Evolutionary conservation across 148 eudicot species (phyloP), one percentile per base, ranked within the genome.

Genomic region (Vaccinium corymbosum): DNA sequence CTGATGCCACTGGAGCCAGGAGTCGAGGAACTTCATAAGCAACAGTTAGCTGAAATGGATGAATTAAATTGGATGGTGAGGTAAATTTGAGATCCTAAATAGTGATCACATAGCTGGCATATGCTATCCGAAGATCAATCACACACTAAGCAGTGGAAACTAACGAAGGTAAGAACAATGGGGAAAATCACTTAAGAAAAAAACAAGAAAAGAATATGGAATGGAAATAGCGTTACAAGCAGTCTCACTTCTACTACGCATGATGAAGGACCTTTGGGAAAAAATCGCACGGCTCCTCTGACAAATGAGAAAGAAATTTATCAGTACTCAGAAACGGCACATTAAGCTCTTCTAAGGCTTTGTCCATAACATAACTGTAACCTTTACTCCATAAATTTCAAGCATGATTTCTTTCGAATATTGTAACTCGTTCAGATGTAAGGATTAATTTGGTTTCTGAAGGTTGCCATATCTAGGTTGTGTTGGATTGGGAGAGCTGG

Each of bases 211-310:
- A 73, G 49, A 76, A 82, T 42, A 83, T 48, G 49, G 48, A 62
- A 82, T 53, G 22, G 35, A 25, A 25, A 86, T 25, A 32, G 35
- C 32, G 38, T 80, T 35, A n/a, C 80, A 83, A 59, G 84, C 85
- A 87, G 84, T 62, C 97, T 92, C 89, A 97, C 99, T 88, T 97
- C 98, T 79, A 97, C 87, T 20, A 87, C 79, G 82, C 99, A 97
- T 62, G 98, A 90, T 55, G 94, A 90, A 78, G 93, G 91, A 68
- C 99, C 97, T 90, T 89, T 97, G 7, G 99, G 98, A 83, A 87
- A 97, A 90, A 97, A 97, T 53, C 99, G 94, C 85, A 94, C 97
- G 84, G 95, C 95, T 84, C 99, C 99, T 85, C 99, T 96, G 98
- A 88, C 87, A 90, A 57, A 77, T 70, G 51, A 85, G 62, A 84